These are phyloP conservation scores for Leccinum uliginosum DNA, from an alignment of 768 basidiomycete species.

Conservation along the genomic window DNA sequence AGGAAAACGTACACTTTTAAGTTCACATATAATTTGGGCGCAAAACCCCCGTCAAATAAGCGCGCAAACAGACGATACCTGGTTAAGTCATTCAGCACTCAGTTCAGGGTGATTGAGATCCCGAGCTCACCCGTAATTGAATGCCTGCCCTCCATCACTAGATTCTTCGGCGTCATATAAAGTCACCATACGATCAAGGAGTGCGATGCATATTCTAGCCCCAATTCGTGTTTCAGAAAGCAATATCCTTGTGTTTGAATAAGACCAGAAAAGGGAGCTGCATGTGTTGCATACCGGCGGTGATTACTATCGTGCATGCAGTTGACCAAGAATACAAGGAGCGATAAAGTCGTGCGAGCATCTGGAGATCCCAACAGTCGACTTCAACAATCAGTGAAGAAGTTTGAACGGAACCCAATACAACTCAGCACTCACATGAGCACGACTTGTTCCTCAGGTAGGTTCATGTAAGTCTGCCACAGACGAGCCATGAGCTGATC, in stretches of 20 bases:
- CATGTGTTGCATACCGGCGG: constrained; percentile 46
- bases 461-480: constrained; percentile 61
- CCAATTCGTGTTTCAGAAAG: constrained; percentile 54
- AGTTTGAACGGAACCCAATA: neutral
- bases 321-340: constrained; percentile 69
- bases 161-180: constrained; percentile 66
- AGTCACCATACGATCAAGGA: constrained; percentile 70
- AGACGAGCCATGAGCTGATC: constrained; percentile 49
- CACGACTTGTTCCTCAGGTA: constrained; percentile 70
- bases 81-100: constrained; percentile 10
- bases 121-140: constrained; percentile 64
- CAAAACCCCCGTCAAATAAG: constrained; percentile 55
- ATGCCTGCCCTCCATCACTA: constrained; percentile 61
- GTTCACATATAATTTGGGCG: constrained; percentile 55
- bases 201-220: constrained; percentile 56
- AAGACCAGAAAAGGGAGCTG: constrained; percentile 7
- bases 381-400: constrained; percentile 30
- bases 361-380: constrained; percentile 66
- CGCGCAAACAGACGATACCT: constrained; percentile 67
- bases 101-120: neutral
- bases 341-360: constrained; percentile 51
- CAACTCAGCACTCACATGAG: constrained; percentile 54
- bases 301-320: constrained; percentile 54
- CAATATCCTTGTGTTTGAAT: constrained; percentile 34
- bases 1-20: constrained; percentile 52